Base-by-base conservation (phyloP, 2,329 filamentous ascomycete species). In the Dothistroma pini region DNA sequence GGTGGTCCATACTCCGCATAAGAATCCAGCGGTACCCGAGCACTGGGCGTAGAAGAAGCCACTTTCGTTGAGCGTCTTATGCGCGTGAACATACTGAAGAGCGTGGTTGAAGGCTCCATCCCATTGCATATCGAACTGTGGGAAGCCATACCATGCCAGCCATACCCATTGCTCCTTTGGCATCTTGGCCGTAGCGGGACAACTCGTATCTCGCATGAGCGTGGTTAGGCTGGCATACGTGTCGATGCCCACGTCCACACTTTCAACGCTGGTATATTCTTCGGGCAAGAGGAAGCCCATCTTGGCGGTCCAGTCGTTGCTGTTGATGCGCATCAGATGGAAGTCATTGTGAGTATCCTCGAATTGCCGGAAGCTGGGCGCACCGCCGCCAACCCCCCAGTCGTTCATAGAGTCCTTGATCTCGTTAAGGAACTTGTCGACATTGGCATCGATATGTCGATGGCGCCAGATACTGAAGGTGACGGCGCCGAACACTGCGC, bases 331-430 rank as follows among this genome's bases (percentile, higher is more conserved):
- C 56, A 63, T 56, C 19, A 60, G 54, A 25, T 58, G 35, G 38
- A 66, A 64, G 48, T 63, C 54, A 48, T 66, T 66, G 34, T 64
- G 53, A 11, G 56, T 60, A 51, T 66, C 64, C 41, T 66, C 62
- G 14, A 59, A 66, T 49, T 64, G 38, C 14, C 63, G 62, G 32
- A 66, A 66, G 21, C 51, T 57, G 14, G 60, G 59, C 10, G 41
- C 64, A 38, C 25, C 54, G 16, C 59, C 59, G 16, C 64, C 64
- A 3, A 62, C 61, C 31, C 59, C 57, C 64, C 64, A 66, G 38
- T 66, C 64, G 2, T 50, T 35, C 25, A 59, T 11, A 1, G 14
- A 38, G 19, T 62, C 56, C 29, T 64, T 66, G 57, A 60, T 57
- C n/a, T 66, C 64, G 38, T 59, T 47, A 2, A 66, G 49, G 14